Evolutionary conservation across 129 eudicot genomes (phyloP).

Genomic region (Lactuca sativa): DNA sequence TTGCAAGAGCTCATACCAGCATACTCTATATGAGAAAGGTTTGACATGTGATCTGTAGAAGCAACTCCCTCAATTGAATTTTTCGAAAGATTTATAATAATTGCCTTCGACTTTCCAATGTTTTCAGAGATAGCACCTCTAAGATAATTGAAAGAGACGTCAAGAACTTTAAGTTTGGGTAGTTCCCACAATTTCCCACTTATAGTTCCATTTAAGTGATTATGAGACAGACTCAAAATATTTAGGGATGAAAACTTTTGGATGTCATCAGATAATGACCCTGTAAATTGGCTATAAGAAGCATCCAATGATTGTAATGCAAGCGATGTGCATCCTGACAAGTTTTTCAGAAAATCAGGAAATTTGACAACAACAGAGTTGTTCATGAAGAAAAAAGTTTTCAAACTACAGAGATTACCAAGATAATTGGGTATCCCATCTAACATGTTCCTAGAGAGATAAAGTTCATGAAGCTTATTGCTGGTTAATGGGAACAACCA

Average conservation of each 20-base stretch:
- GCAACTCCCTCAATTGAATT: background rate
- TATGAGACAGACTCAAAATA: too few species aligned
- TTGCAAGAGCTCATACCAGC: slow-evolving; percentile 23
- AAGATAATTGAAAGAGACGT: slow-evolving; percentile 20
- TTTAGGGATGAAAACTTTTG: too few species aligned
- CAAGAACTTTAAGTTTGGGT: background rate
- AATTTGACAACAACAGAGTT: background rate
- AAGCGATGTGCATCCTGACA: background rate
- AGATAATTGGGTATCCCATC: background rate
- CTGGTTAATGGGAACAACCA: background rate
- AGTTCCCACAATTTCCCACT: slow-evolving; percentile 1
- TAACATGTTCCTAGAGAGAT: background rate
- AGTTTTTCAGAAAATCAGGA: background rate
- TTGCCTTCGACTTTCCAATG: background rate
- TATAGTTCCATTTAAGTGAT: too few species aligned
- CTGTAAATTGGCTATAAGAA: background rate
- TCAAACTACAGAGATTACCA: slow-evolving; percentile 4
- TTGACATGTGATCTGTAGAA: background rate
- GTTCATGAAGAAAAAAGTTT: too few species aligned
- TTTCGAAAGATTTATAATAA: background rate
- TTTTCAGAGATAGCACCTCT: background rate
- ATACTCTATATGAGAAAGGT: background rate
- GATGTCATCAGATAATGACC: too few species aligned
- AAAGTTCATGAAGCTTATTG: background rate
- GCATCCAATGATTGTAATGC: background rate